phyloP scores from a whole-genome alignment of 768 basidiomycete genomes.

The Leccinellum albellum region DNA sequence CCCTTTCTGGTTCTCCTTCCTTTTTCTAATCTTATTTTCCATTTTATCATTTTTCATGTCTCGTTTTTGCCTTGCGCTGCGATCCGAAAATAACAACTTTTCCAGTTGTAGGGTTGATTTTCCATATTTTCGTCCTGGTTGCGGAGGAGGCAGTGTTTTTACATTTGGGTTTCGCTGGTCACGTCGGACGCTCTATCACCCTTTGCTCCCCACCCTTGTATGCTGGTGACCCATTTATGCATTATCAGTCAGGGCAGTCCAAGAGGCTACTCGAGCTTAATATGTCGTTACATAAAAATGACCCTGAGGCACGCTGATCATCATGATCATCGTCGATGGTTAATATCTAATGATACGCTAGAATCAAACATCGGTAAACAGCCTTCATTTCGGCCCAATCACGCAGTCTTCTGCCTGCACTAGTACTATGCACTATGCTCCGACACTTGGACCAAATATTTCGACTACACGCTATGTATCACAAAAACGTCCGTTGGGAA shows the following conservation, averaged over 20 bases:
- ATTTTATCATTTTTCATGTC: neutral
- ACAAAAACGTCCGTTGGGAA: neutral
- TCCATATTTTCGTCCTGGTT: neutral
- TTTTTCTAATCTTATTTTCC: neutral
- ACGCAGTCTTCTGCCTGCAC: too few relatives aligned
- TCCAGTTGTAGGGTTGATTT: neutral
- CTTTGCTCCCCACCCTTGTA: neutral
- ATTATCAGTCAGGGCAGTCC: neutral
- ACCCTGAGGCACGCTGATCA: neutral
- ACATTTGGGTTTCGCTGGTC: neutral
- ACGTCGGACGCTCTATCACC: neutral
- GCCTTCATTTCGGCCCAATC: neutral
- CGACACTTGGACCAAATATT: too few relatives aligned
- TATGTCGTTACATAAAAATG: neutral
- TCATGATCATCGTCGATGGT: neutral
- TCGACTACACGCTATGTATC: too few relatives aligned
- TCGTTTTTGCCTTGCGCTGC: neutral
- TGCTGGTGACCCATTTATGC: too few relatives aligned
- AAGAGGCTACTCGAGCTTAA: neutral
- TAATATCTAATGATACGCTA: neutral
- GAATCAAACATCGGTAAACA: too few relatives aligned
- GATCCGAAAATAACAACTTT: neutral
- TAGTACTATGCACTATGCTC: too few relatives aligned
- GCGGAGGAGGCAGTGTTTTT: neutral
- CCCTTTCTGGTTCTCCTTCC: neutral